A percentile compares a stretch with the other conserved stretches of the same genome.
phyloP scores from a whole-genome alignment of 441 rosid species.

The Pelargonium cotyledonis region DNA sequence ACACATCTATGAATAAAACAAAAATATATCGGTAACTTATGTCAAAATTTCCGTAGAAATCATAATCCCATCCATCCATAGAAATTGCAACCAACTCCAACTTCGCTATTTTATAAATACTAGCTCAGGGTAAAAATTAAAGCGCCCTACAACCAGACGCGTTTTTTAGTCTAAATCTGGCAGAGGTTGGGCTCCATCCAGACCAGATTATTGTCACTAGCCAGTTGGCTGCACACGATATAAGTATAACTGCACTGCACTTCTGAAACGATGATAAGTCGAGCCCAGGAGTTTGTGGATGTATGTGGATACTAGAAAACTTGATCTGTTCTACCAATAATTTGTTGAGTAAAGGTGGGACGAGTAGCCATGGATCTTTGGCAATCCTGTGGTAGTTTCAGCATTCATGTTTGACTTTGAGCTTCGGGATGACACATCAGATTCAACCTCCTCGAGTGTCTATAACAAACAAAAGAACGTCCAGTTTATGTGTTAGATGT shows the following conservation, averaged over 20 bases:
- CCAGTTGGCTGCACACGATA: conserved; percentile 2
- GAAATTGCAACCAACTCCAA: too few species aligned
- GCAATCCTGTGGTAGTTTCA: conserved; percentile 12
- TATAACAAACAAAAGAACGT: conserved; percentile 8
- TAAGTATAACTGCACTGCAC: background rate
- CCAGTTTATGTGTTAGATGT: conserved; percentile 2
- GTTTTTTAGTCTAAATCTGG: background rate
- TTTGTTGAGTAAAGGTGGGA: background rate
- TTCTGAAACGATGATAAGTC: conserved; percentile 13
- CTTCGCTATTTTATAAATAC: background rate
- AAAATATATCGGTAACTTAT: too few species aligned
- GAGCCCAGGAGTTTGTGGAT: background rate
- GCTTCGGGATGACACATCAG: conserved; percentile 17
- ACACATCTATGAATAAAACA: too few species aligned
- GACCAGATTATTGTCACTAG: background rate
- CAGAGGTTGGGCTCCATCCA: background rate
- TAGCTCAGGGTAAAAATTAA: background rate
- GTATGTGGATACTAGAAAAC: background rate
- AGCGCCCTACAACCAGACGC: background rate
- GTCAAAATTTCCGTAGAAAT: too few species aligned
- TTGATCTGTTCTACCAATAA: background rate
- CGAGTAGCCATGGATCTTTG: background rate
- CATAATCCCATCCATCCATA: too few species aligned
- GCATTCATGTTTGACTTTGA: conserved; percentile 8
- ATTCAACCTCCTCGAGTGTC: conserved; percentile 27